Base-by-base conservation (phyloP, 2,329 filamentous ascomycete species). In the Chrysoporthe cubensis region DNA sequence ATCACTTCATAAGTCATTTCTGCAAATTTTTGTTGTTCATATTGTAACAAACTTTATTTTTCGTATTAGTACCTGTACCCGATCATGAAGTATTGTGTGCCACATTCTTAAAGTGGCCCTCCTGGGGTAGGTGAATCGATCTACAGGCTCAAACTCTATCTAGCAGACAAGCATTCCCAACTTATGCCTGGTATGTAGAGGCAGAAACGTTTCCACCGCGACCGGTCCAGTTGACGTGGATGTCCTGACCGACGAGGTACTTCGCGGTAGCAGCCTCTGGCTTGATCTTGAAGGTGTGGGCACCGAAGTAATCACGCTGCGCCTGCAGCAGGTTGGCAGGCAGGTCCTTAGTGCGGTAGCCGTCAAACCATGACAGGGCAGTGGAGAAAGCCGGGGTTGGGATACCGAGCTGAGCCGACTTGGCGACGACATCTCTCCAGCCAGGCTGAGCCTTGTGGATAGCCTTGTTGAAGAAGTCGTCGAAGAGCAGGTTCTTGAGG, bases 211-310 rank as follows among this genome's bases (percentile, higher is more conserved):
- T 96, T 78, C 96, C 96, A 79, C 96, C 96, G 80, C 96, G 92
- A 77, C 96, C 96, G 75, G 96, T 99, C 96, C 96, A 99, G 92
- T 99, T 99, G 82, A 98, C 94, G 88, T 99, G 96, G 79, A 95
- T 96, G 81, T 98, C 89, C 84, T 94, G 85, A 81, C 90, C 93
- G 75, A 86, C 88, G 73, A 90, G 91, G 86, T 96, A 97, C 84
- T 93, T 94, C 68, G 85, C 88, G 80, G 77, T 91, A 75, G 91
- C 91, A 73, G 75, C 77, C 84, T 95, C 91, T 70, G 92, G 91
- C 90, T 96, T 95, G 84, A 96, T 88, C 76, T 85, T 85, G 90
- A 96, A 96, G 74, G 92, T 96, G 87, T 96, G 92, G 72, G 92
- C 92, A 81, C 96, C 96, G 79, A 99, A 99, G 92, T 98, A 99